phyloP scores from a whole-genome alignment of 2,329 filamentous ascomycete species.

The Elsinoe batatas region DNA sequence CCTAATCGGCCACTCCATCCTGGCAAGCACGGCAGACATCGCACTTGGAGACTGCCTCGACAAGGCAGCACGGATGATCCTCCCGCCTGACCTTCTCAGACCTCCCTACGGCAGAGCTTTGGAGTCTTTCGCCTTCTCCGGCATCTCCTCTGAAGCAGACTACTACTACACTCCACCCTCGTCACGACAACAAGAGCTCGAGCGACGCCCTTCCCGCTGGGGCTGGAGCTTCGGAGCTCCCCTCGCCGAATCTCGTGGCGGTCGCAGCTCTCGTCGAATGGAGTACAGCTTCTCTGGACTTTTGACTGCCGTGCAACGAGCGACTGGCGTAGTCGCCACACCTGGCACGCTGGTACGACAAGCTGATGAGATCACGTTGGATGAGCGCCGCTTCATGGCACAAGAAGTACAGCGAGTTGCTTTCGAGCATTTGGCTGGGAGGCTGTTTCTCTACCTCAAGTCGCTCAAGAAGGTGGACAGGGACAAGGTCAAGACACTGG shows the following conservation, averaged over 20 bases:
- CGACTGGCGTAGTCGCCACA: slow-evolving; percentile 24
- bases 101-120: slow-evolving; percentile 75
- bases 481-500: slow-evolving; percentile 48
- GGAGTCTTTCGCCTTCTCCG: slow-evolving; percentile 67
- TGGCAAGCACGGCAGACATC: slow-evolving; percentile 66
- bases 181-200: slow-evolving; percentile 49
- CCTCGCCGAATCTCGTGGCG: slow-evolving; percentile 44
- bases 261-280: slow-evolving; percentile 38
- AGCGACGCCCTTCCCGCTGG: slow-evolving; percentile 38
- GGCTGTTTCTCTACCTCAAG: slow-evolving; percentile 49
- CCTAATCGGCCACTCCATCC: slow-evolving; percentile 59
- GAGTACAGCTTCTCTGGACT: slow-evolving; percentile 68
- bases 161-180: slow-evolving; percentile 52
- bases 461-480: slow-evolving; percentile 9
- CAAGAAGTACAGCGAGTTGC: slow-evolving; percentile 64
- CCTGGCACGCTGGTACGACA: slow-evolving; percentile 22
- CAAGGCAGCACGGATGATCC: slow-evolving; percentile 67
- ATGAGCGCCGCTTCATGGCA: slow-evolving; percentile 61
- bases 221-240: slow-evolving; percentile 64
- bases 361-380: slow-evolving; percentile 35
- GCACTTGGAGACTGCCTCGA: slow-evolving; percentile 88
- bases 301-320: slow-evolving; percentile 52
- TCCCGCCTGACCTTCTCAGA: slow-evolving; percentile 53
- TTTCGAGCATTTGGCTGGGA: slow-evolving; percentile 77
- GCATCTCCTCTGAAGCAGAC: slow-evolving; percentile 24